phyloP scores from a whole-genome alignment of 2,329 filamentous ascomycete species.

The Trichoderma sp. region DNA sequence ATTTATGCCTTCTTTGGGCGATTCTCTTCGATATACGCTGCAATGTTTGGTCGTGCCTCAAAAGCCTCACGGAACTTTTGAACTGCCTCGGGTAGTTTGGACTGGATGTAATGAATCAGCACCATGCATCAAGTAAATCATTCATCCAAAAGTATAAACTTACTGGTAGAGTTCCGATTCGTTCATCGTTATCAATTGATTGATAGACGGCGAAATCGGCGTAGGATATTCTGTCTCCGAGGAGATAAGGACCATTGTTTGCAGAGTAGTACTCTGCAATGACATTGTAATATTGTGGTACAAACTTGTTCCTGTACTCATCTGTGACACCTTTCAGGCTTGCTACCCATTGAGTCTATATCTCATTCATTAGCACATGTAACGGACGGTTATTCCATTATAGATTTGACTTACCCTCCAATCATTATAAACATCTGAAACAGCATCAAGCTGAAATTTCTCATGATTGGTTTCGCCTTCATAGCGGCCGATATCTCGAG shows the following conservation, averaged over 20 bases:
- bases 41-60: slow-evolving; percentile 2
- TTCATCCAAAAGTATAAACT: slow-evolving; percentile 26
- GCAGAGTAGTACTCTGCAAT: slow-evolving; percentile 33
- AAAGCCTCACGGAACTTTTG: slow-evolving; percentile 7
- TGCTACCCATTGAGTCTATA: slow-evolving; percentile 28
- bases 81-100: neutral
- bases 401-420: slow-evolving; percentile 35
- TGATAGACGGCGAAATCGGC: slow-evolving; percentile 39
- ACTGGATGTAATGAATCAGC: neutral
- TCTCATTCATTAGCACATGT: neutral
- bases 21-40: slow-evolving; percentile 1
- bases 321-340: slow-evolving; percentile 28
- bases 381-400: fast-evolving
- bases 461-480: slow-evolving; percentile 37
- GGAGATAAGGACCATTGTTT: slow-evolving; percentile 34
- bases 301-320: slow-evolving; percentile 32
- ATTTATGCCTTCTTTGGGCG: neutral
- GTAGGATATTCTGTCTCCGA: slow-evolving; percentile 37
- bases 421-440: slow-evolving; percentile 39
- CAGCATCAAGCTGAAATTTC: slow-evolving; percentile 37
- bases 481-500: slow-evolving; percentile 35
- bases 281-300: slow-evolving; percentile 32
- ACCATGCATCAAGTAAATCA: too few relatives aligned
- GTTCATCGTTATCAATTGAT: slow-evolving; percentile 37
- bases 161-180: slow-evolving; percentile 34